Base-by-base conservation (phyloP, 441 rosid species). In the Mallotus repandus region DNA sequence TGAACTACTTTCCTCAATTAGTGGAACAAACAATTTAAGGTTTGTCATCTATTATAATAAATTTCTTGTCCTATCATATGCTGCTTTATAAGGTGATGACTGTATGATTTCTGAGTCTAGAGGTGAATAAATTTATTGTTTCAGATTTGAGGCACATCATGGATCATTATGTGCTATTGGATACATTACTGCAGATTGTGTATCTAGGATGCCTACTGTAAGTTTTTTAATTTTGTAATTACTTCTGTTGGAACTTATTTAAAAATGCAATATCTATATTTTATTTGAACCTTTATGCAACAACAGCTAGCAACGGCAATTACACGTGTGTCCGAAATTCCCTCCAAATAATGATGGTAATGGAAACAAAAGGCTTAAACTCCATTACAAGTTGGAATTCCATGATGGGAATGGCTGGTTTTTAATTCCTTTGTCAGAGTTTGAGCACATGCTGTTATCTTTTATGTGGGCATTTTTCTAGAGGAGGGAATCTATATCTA, bases 111-210 rank as follows among this genome's bases (percentile, higher is more conserved):
- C 79, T 76, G 58, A 73, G 64, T 74, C 72, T 68, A 19, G 73
- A 68, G 45, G 59, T 72, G 67, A 71, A 68, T 74, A 65, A 54
- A 64, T 32, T 59, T 48, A 32, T 75, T 73, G n/a, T 67, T 69
- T 73, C 86, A 95, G 99, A 89, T 95, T 89, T 78, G 99, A 95
- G 85, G 84, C 71, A 58, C 85, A 83, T n/a, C 90, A 95, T 79
- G 99, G 99, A 74, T 85, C 86, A 25, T 73, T 95, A 79, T 92
- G 90, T 76, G 92, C 96, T 49, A 70, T 86, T 66, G 99, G 99
- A 85, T 93, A 86, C 81, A 84, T 89, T 63, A 80, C 91, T 63
- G 97, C 99, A 29, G 94, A 91, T 79, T 86, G 86, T 74, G 74
- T 88, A 66, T 80, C 86, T 49, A 85, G 82, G 79, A 76, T 74